These are phyloP conservation scores for Pythium utonaiense DNA, from an alignment of 352 stramenopile species.

Conservation along the genomic window DNA sequence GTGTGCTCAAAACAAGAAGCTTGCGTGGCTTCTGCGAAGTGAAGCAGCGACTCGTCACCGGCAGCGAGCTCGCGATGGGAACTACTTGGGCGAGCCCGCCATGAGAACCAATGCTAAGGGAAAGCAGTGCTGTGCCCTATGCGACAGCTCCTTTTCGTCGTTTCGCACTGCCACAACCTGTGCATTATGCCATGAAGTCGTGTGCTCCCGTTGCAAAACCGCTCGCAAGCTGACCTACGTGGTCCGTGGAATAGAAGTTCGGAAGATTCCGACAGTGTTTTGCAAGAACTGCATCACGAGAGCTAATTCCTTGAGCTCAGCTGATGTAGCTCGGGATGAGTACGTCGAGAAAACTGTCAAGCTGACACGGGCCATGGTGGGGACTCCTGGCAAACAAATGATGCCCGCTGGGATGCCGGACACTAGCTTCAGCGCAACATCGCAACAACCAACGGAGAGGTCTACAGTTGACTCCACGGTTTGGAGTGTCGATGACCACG, in stretches of 20 bases:
- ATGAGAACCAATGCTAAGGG: conserved; percentile 17
- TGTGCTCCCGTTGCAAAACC: conserved; percentile 20
- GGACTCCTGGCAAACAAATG: conserved; percentile 5
- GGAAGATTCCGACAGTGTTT: conserved; percentile 20
- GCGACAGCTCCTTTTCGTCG: conserved; percentile 5
- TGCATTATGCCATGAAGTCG: conserved; percentile 11
- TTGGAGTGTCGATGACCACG: conserved; percentile 6
- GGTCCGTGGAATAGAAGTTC: neutral
- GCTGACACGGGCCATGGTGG: too few species aligned
- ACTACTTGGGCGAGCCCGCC: conserved; percentile 21
- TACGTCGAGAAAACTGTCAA: too few species aligned
- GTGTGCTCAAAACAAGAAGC: conserved; percentile 34
- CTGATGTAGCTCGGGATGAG: conserved; percentile 22
- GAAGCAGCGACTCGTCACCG: neutral
- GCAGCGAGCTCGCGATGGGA: conserved; percentile 32
- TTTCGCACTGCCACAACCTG: conserved; percentile 18
- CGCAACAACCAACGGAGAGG: neutral
- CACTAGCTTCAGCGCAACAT: neutral
- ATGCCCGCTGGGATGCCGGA: too few species aligned
- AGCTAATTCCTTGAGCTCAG: conserved; percentile 15
- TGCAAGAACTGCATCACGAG: conserved; percentile 31
- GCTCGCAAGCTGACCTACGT: conserved; percentile 20
- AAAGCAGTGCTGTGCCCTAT: conserved; percentile 17
- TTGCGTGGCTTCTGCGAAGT: conserved; percentile 15
- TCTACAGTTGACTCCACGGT: conserved; percentile 2